phyloP scores from a whole-genome alignment of 2,329 filamentous ascomycete species.

The Trichoderma polysporum region DNA sequence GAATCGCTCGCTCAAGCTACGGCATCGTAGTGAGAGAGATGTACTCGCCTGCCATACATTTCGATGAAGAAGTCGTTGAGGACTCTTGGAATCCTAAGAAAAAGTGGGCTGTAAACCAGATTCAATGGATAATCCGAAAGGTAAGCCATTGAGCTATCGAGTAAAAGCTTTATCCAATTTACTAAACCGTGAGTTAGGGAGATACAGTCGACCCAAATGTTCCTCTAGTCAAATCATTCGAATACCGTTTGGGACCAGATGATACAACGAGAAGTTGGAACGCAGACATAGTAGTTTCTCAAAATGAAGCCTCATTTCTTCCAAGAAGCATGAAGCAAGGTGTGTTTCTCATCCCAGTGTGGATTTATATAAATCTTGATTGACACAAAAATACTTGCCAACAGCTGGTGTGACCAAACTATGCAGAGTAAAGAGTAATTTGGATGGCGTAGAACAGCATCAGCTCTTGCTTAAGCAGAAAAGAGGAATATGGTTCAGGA shows the following conservation, averaged over 20 bases:
- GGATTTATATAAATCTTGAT: no score
- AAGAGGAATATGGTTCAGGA: constrained; percentile 34
- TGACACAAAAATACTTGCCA: no score
- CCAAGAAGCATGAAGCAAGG: constrained; percentile 40
- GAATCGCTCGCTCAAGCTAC: constrained; percentile 45
- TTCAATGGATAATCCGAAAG: constrained; percentile 45
- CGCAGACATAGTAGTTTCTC: constrained; percentile 41
- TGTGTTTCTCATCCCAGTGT: constrained; percentile 20
- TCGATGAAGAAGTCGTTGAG: constrained; percentile 35
- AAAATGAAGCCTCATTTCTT: constrained; percentile 37
- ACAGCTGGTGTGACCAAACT: constrained; percentile 40
- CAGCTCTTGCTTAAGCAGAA: constrained; percentile 41
- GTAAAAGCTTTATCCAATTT: no score
- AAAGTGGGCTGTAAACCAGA: constrained; percentile 42
- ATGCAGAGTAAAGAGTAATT: constrained; percentile 42
- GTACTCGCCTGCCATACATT: constrained; percentile 39
- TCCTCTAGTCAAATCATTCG: constrained; percentile 31
- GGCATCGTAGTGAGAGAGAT: constrained; percentile 40
- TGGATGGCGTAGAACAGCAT: constrained; percentile 39
- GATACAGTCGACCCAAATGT: neutral
- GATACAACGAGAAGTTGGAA: constrained; percentile 40
- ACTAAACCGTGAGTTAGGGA: neutral
- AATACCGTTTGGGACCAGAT: constrained; percentile 34
- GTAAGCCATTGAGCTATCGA: constrained; percentile 26
- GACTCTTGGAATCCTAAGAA: constrained; percentile 33